These are phyloP conservation scores for Lathyrus sativus DNA, from an alignment of 306 rosid genomes.

Conservation along the genomic window DNA sequence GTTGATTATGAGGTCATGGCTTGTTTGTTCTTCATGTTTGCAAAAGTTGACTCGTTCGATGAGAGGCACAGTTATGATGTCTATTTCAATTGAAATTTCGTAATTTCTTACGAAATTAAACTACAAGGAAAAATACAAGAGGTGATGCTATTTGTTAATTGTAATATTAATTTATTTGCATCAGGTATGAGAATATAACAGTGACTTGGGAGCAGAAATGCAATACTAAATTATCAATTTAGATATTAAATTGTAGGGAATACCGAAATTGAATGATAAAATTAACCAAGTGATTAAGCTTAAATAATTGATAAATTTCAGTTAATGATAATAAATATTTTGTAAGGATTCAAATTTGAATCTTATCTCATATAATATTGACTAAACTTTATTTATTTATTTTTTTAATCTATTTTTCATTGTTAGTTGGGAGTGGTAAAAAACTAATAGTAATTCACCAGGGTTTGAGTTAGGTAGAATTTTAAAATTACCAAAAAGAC, in stretches of 20 bases:
- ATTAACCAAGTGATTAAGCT: no score
- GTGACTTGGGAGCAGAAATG: slow-evolving; percentile 6
- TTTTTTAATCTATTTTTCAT: neutral
- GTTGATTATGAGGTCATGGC: slow-evolving; percentile 29
- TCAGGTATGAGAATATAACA: slow-evolving; percentile 4
- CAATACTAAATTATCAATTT: neutral
- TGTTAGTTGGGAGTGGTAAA: slow-evolving; percentile 17
- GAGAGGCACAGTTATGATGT: slow-evolving; percentile 35
- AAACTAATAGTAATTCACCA: neutral
- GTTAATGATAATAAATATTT: no score
- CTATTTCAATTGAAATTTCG: slow-evolving; percentile 32
- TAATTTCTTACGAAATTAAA: slow-evolving; percentile 31
- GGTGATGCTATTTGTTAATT: slow-evolving; percentile 16
- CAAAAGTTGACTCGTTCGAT: slow-evolving; percentile 28
- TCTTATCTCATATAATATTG: no score
- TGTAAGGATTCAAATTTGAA: no score
- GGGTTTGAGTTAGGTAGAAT: slow-evolving; percentile 3
- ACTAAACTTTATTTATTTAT: neutral
- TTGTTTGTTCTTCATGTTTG: slow-evolving; percentile 21
- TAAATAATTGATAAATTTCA: no score
- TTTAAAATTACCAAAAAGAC: neutral
- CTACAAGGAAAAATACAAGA: neutral
- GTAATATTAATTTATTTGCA: slow-evolving; percentile 16
- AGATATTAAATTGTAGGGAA: neutral
- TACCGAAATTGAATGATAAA: no score